phyloP scores from a whole-genome alignment of 768 basidiomycete species.

The Boletus rufocinnamomeus region DNA sequence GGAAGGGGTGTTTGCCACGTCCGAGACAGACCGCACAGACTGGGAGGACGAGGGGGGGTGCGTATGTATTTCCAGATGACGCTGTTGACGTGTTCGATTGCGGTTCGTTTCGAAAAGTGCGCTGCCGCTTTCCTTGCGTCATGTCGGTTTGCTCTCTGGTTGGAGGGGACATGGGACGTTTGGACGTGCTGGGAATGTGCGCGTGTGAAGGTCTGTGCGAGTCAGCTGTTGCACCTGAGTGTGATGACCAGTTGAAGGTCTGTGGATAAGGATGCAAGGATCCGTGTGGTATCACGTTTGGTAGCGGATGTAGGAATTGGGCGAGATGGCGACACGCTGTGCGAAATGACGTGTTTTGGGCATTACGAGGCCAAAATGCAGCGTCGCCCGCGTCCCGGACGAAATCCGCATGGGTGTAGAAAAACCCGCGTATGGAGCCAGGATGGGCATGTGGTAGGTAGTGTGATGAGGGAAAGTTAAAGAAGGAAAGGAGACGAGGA shows the following conservation, averaged over 20 bases:
- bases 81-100: too few relatives aligned
- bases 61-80: too few relatives aligned
- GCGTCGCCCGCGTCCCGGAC: neutral
- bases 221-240: too few relatives aligned
- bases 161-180: neutral
- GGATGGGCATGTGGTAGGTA: neutral
- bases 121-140: neutral
- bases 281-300: too few relatives aligned
- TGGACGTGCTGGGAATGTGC: neutral
- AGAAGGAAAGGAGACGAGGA: too few relatives aligned
- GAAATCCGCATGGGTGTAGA: neutral
- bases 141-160: accelerated
- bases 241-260: too few relatives aligned
- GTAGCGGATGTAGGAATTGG: too few relatives aligned
- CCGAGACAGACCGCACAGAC: neutral
- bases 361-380: neutral
- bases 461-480: too few relatives aligned
- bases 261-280: too few relatives aligned
- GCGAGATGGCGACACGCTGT: neutral
- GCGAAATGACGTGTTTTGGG: neutral
- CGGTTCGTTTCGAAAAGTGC: neutral
- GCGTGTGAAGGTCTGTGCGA: neutral
- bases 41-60: neutral
- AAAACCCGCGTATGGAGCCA: neutral
- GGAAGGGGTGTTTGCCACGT: neutral